Conservation (phyloP, 345 rosid species). For the Eucalyptus melliodora region DNA sequence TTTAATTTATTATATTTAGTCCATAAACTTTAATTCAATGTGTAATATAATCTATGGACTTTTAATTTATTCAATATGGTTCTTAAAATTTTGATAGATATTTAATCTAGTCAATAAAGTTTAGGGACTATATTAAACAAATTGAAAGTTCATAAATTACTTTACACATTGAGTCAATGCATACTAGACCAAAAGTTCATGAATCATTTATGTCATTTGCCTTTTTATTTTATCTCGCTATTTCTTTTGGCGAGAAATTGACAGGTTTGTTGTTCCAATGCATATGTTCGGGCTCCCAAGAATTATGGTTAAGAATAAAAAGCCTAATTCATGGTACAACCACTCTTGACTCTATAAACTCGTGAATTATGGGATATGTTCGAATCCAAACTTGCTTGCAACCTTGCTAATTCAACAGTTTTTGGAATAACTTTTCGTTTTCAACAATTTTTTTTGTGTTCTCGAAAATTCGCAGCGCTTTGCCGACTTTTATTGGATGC, state of each 20-base stretch:
- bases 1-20: too few relatives aligned
- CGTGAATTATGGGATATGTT: not conserved
- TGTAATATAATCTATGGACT: accelerated
- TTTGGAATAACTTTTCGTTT: too few relatives aligned
- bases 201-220: too few relatives aligned
- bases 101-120: too few relatives aligned
- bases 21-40: accelerated
- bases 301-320: not conserved
- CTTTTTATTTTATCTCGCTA: accelerated
- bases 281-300: not conserved
- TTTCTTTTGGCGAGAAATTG: not conserved
- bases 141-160: too few relatives aligned
- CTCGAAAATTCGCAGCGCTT: not conserved
- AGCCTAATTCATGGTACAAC: not conserved
- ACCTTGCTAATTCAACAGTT: not conserved
- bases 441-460: accelerated
- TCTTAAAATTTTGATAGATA: too few relatives aligned
- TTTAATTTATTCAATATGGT: too few relatives aligned
- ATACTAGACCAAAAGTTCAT: accelerated
- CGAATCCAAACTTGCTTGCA: not conserved
- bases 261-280: accelerated
- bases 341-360: not conserved
- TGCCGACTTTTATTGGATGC: accelerated
- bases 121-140: accelerated
- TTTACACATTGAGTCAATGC: accelerated